phyloP scores from a whole-genome alignment of 2,329 filamentous ascomycete genomes.

The Fusarium sp. region DNA sequence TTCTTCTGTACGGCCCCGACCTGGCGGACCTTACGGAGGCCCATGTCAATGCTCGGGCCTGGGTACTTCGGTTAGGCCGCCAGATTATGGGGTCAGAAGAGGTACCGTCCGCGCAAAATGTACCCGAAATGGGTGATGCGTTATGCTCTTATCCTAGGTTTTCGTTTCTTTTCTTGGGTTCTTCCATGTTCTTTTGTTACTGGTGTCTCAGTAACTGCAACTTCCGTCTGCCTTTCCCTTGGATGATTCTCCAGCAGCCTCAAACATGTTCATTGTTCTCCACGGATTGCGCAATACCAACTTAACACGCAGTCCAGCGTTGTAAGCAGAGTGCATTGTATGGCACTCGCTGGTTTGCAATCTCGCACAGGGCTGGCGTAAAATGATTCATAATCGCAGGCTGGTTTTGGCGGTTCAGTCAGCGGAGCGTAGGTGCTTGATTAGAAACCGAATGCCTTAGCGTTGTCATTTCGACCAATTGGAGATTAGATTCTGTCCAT shows the following conservation, averaged over 20 bases:
- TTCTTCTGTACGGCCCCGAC: slow-evolving; percentile 16
- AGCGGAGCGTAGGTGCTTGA: slow-evolving; percentile 25
- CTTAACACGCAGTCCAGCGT: background rate
- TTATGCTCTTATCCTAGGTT: slow-evolving; percentile 14
- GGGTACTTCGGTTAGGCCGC: slow-evolving; percentile 36
- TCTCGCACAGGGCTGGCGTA: slow-evolving; percentile 38
- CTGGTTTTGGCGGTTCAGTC: slow-evolving; percentile 16
- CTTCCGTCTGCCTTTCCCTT: slow-evolving; percentile 2
- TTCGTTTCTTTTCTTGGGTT: slow-evolving; percentile 12
- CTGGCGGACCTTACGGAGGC: slow-evolving; percentile 10
- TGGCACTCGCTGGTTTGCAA: slow-evolving; percentile 19
- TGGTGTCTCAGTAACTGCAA: slow-evolving; percentile 12
- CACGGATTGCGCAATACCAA: slow-evolving; percentile 12
- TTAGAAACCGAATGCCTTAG: slow-evolving; percentile 38
- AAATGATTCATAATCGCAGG: slow-evolving; percentile 41
- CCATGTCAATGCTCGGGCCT: slow-evolving; percentile 31
- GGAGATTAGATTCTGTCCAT: slow-evolving; percentile 17
- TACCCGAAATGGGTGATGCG: slow-evolving; percentile 28
- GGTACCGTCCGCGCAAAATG: slow-evolving; percentile 22
- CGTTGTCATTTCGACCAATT: slow-evolving; percentile 23
- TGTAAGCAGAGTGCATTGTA: slow-evolving; percentile 20
- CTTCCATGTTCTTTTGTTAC: slow-evolving; percentile 1
- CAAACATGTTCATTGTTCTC: background rate
- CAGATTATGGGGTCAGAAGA: slow-evolving; percentile 4
- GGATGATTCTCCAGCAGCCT: background rate